These are phyloP conservation scores for Samsoniella hepiali DNA, from an alignment of 2,329 filamentous ascomycete species.

Conservation along the genomic window DNA sequence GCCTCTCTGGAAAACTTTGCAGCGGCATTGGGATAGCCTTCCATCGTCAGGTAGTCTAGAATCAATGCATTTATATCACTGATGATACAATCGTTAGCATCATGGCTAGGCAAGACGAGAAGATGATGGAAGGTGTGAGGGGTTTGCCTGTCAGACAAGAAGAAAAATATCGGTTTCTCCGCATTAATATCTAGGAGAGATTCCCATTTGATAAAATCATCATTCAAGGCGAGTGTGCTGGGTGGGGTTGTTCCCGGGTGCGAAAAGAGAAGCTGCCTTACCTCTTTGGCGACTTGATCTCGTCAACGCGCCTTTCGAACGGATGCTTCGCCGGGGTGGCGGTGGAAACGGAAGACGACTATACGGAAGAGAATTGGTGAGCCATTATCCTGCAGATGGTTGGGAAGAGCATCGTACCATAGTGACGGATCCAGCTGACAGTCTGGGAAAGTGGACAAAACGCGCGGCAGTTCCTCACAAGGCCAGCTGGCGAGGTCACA, in stretches of 20 bases:
- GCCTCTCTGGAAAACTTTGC: conserved; percentile 93
- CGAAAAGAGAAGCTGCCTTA: conserved; percentile 44
- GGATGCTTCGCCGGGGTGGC: conserved; percentile 66
- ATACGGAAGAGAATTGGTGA: conserved; percentile 20
- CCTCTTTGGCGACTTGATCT: conserved; percentile 86
- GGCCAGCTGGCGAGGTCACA: conserved; percentile 17
- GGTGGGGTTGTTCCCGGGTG: conserved; percentile 2
- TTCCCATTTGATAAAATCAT: conserved; percentile 99
- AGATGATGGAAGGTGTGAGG: conserved; percentile 18
- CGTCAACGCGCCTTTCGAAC: conserved; percentile 79
- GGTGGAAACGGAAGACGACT: conserved; percentile 72
- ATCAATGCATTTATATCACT: conserved; percentile 96
- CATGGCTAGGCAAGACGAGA: conserved; percentile 2
- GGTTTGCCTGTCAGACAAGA: conserved; percentile 58
- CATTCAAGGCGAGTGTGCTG: conserved; percentile 38
- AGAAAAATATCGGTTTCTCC: conserved; percentile 71
- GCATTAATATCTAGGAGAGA: conserved; percentile 98
- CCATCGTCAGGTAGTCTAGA: conserved; percentile 94
- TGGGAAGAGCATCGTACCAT: conserved; percentile 4
- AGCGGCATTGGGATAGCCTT: conserved; percentile 89
- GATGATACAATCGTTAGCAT: conserved; percentile 28
- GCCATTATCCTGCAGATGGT: background rate
- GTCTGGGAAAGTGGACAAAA: background rate
- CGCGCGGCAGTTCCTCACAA: conserved; percentile 10
- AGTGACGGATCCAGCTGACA: background rate